A percentile compares a stretch with the other conserved stretches of the same genome.
Conservation (phyloP, 495 filamentous ascomycete species). For the Paragyromitra xinjiangensis region DNA sequence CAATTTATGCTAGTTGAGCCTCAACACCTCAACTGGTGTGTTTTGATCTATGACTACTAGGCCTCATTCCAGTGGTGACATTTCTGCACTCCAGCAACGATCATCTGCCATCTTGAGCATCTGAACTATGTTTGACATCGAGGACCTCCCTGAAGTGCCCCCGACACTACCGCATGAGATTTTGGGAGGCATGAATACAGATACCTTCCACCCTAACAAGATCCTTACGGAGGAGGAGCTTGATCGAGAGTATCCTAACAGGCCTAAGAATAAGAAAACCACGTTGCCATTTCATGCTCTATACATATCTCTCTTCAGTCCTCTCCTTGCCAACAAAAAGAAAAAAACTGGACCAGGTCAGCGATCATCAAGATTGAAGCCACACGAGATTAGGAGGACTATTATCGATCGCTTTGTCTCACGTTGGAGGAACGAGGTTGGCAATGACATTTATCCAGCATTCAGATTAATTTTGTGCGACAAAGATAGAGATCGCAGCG, state of each 20-base stretch:
- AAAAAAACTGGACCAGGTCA: conserved; percentile 71
- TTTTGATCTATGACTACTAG: neutral
- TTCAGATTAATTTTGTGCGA: conserved; percentile 78
- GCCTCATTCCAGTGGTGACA: neutral
- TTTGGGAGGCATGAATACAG: conserved; percentile 4
- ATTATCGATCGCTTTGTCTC: conserved; percentile 91
- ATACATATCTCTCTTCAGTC: conserved; percentile 81
- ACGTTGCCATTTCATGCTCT: conserved; percentile 88
- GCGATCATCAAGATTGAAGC: conserved; percentile 69
- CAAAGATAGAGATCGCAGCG: conserved; percentile 89
- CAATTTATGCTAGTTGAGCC: conserved; percentile 1
- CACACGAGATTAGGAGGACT: conserved; percentile 81
- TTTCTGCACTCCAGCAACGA: neutral
- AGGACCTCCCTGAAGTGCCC: conserved; percentile 32
- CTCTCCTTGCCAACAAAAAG: conserved; percentile 83
- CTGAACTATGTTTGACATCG: conserved; percentile 38
- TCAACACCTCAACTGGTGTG: neutral
- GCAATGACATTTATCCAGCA: conserved; percentile 91
- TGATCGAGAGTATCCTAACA: conserved; percentile 71
- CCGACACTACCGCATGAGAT: neutral
- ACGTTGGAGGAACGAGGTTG: conserved; percentile 86
- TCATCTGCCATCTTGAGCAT: neutral
- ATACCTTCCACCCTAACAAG: conserved; percentile 36
- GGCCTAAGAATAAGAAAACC: conserved; percentile 78
- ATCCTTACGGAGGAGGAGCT: conserved; percentile 49